A percentile compares a stretch with the other conserved stretches of the same genome.
Evolutionary conservation across 306 rosid genomes (phyloP).

Genomic region (Quercus alba): DNA sequence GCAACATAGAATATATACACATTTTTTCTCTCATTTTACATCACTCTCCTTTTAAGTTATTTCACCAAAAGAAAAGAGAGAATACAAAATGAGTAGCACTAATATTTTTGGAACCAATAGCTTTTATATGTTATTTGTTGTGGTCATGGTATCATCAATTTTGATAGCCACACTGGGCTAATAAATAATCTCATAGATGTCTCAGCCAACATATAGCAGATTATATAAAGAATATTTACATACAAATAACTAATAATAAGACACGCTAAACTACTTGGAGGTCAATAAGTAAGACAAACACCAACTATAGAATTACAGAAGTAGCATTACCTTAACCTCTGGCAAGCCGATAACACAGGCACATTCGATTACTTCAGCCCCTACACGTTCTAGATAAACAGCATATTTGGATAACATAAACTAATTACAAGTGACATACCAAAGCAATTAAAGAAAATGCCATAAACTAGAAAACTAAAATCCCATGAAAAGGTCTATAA

Average conservation of each 20-base stretch:
- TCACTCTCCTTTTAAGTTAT: too few relatives aligned
- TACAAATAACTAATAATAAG: not conserved
- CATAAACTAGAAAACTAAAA: not conserved
- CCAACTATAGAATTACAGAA: not conserved
- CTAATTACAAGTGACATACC: slow-evolving; percentile 6
- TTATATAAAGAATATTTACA: not conserved
- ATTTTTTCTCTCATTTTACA: too few relatives aligned
- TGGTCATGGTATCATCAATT: not conserved
- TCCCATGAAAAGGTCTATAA: not conserved
- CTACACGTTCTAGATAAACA: slow-evolving; percentile 65
- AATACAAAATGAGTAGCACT: too few relatives aligned
- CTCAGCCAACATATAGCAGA: not conserved
- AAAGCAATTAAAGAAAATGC: slow-evolving; percentile 8
- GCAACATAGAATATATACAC: too few relatives aligned
- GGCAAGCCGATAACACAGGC: slow-evolving; percentile 95
- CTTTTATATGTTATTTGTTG: not conserved
- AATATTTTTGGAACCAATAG: not conserved
- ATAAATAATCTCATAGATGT: not conserved
- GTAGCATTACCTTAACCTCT: slow-evolving; percentile 67
- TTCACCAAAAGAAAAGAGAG: too few relatives aligned
- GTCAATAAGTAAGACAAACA: slow-evolving; percentile 5
- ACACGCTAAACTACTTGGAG: not conserved
- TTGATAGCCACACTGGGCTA: not conserved
- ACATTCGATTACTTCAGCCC: slow-evolving; percentile 93
- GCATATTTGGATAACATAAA: slow-evolving; percentile 13